Evolutionary conservation across 1,284 basidiomycete species (phyloP), one percentile per base, ranked within the genome.

Genomic region (Trichosporon ovoides): DNA sequence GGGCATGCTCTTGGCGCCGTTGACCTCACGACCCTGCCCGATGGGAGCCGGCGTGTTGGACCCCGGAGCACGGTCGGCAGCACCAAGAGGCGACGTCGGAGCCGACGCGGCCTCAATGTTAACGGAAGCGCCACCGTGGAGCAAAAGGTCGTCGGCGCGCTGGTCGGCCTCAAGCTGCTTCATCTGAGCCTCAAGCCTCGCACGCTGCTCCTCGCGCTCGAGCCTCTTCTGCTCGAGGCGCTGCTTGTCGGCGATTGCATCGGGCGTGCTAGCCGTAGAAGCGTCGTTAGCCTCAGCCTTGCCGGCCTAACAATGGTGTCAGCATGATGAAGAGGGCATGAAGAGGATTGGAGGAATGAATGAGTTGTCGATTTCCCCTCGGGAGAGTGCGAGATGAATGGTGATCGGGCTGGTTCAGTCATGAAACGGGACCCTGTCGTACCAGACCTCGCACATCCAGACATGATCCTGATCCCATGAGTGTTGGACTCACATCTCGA

Each of bases 111-210:
- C 60, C 55, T 68, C 68, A 49, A 53, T 64, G 49, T 62, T 53
- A 18, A 63, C 37, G 24, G 19, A 56, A 6, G 43, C 43, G n/a
- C 65, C 60, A 20, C 64, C 58, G 49, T 65, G 83, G 65, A 91
- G 84, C 38, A 90, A 66, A 38, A 68, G 66, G 64, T 81, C 81
- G 72, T 91, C 78, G 19, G 79, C 87, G 18, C 87, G 86, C 77
- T 96, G 92, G 74, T 92, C 87, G 67, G 90, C 88, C 77, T 96
- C 93, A 61, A 96, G 83, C 64, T 83, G 86, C 56, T 87, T 85
- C 88, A 95, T 94, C 78, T 95, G 90, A 68, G 93, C 89, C 77
- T 94, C 93, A 73, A 96, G 95, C 68, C 89, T 79, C 76, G 87
- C 88, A 71, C 91, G 86, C 76, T 95, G 92, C 57, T 89, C 77